phyloP scores from a whole-genome alignment of 257 asterid genomes.

The Phtheirospermum japonicum region DNA sequence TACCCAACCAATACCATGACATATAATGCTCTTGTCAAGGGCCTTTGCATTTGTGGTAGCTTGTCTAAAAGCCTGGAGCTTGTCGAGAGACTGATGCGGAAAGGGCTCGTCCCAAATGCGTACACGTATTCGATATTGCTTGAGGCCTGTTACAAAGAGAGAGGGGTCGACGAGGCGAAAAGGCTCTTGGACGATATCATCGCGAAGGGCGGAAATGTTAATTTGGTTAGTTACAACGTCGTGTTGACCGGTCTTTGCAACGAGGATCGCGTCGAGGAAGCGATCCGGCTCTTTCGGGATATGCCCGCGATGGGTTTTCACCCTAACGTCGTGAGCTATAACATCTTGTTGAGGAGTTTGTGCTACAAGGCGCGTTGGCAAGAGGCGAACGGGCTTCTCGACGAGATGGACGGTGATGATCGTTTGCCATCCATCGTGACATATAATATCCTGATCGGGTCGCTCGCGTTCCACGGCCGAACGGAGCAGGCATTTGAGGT shows the following conservation, averaged over 20 bases:
- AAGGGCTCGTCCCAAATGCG: conserved; percentile 84
- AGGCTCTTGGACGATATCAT: conserved; percentile 62
- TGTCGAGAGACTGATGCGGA: conserved; percentile 62
- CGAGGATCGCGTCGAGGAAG: conserved; percentile 77
- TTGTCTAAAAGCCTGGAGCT: conserved; percentile 58
- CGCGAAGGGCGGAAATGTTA: conserved; percentile 71
- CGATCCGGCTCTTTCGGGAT: conserved; percentile 60
- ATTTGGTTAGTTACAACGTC: conserved; percentile 81
- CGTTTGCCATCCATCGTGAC: conserved; percentile 69
- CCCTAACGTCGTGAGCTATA: conserved; percentile 87
- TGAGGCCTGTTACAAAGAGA: conserved; percentile 84
- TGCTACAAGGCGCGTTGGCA: conserved; percentile 77
- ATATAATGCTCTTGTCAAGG: conserved; percentile 71
- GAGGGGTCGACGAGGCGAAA: conserved; percentile 80
- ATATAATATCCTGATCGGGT: conserved; percentile 61
- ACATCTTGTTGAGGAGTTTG: conserved; percentile 77
- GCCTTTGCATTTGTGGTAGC: conserved; percentile 77
- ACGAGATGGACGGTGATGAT: conserved; percentile 73
- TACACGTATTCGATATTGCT: conserved; percentile 81
- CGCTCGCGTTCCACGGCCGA: conserved; percentile 68
- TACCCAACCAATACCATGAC: conserved; percentile 64
- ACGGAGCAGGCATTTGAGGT: conserved; percentile 67
- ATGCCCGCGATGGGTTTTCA: conserved; percentile 63
- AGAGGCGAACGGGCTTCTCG: conserved; percentile 76
- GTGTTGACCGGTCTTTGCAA: conserved; percentile 78